Evolutionary conservation across 495 filamentous ascomycete genomes (phyloP).

Genomic region (Aspergillus carlsbadensis): DNA sequence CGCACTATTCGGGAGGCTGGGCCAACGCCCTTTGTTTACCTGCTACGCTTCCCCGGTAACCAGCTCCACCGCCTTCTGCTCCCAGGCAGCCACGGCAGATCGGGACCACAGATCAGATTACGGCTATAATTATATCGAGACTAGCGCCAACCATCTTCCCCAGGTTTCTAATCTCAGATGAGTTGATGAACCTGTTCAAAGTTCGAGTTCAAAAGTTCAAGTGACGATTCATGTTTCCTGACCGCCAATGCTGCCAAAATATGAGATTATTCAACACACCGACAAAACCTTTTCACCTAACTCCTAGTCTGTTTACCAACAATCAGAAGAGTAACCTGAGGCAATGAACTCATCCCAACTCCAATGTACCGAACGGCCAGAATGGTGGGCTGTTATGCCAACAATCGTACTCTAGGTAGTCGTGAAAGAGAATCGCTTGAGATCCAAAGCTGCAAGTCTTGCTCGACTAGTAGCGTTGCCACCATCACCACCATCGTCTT

Average conservation of each 20-base stretch:
- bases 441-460: slow-evolving; percentile 35
- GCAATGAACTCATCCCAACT: slow-evolving; percentile 10
- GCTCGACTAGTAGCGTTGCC: slow-evolving; percentile 15
- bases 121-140: slow-evolving; percentile 3
- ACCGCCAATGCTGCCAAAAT: background rate
- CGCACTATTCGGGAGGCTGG: slow-evolving; percentile 41
- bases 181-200: background rate
- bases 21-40: slow-evolving; percentile 50
- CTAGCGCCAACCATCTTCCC: slow-evolving; percentile 20
- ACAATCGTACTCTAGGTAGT: slow-evolving; percentile 24
- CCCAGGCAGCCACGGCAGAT: slow-evolving; percentile 4
- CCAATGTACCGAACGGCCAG: slow-evolving; percentile 9
- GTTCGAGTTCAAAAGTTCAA: background rate
- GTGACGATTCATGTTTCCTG: background rate
- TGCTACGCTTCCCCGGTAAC: slow-evolving; percentile 38
- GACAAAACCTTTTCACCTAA: background rate
- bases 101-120: slow-evolving; percentile 17
- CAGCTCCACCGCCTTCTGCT: slow-evolving; percentile 33
- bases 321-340: slow-evolving; percentile 1
- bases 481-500: slow-evolving; percentile 44
- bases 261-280: background rate
- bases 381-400: background rate
- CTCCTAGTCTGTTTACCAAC: background rate
- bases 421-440: slow-evolving; percentile 56
- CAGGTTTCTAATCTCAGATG: background rate